Conservation (phyloP, 805 yeast species). For the Sugiyamaella americana region DNA sequence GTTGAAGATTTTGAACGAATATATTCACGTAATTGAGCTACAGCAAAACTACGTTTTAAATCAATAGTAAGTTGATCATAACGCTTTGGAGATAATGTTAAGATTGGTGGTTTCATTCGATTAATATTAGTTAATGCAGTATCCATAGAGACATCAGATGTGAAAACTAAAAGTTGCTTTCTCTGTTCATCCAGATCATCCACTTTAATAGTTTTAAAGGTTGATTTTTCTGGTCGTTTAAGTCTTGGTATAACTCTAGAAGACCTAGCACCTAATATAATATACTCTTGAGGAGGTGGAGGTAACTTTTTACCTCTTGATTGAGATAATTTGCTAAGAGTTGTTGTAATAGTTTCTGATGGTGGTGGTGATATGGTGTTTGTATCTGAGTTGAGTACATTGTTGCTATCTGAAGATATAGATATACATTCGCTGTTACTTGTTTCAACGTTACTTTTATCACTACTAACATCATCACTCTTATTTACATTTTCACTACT, state of each 20-base stretch:
- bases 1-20: conserved; percentile 3
- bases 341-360: too few species aligned
- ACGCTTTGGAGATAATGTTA: conserved; percentile 20
- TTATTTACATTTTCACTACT: too few species aligned
- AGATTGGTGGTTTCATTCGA: conserved; percentile 16
- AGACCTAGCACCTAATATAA: conserved; percentile 20
- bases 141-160: conserved; percentile 13
- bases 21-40: conserved; percentile 24
- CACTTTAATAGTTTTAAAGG: conserved; percentile 5
- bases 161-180: conserved; percentile 18
- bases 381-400: too few species aligned
- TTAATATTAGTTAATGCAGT: conserved; percentile 15
- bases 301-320: conserved; percentile 9
- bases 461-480: too few species aligned
- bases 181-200: conserved; percentile 20
- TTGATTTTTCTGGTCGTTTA: conserved; percentile 7
- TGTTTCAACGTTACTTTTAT: too few species aligned
- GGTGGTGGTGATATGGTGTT: too few species aligned
- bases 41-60: conserved; percentile 24
- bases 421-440: too few species aligned
- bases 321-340: too few species aligned
- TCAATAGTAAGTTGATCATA: conserved; percentile 23
- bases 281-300: conserved; percentile 12
- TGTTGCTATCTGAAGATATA: too few species aligned
- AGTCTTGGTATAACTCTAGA: conserved; percentile 17